These are phyloP conservation scores for Lagenidium sp. DNA, from an alignment of 352 stramenopile genomes.

Conservation along the genomic window DNA sequence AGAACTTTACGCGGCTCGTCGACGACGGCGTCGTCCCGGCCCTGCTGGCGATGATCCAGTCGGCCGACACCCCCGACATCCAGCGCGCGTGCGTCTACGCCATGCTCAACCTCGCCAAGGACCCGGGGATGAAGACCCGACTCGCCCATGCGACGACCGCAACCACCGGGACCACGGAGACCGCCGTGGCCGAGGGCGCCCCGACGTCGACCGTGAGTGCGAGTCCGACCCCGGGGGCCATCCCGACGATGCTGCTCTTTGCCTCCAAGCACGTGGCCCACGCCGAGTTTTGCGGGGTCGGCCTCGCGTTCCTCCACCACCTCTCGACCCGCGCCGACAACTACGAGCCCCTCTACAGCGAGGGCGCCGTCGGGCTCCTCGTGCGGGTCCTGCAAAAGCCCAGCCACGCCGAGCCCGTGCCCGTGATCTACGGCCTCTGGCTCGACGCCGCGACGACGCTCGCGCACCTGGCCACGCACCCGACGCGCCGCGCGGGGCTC, in stretches of 20 bases:
- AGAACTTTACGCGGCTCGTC: conserved; percentile 69
- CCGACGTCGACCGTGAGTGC: background rate
- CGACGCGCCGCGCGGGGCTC: conserved; percentile 23
- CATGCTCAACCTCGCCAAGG: conserved; percentile 65
- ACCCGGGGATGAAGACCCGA: conserved; percentile 60
- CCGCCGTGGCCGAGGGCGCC: background rate
- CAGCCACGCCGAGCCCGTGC: conserved; percentile 18
- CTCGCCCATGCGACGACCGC: conserved; percentile 23
- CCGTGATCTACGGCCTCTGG: conserved; percentile 49
- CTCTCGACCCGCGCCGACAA: conserved; percentile 59
- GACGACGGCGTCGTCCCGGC: conserved; percentile 72
- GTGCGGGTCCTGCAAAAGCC: conserved; percentile 45
- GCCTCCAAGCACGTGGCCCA: conserved; percentile 44
- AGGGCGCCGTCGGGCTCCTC: conserved; percentile 45
- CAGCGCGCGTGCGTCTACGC: conserved; percentile 70
- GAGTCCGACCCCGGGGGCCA: conserved; percentile 23
- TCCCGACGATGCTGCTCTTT: conserved; percentile 57
- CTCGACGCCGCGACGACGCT: conserved; percentile 39
- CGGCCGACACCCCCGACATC: conserved; percentile 41
- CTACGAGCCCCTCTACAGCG: conserved; percentile 50
- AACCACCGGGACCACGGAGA: conserved; percentile 5
- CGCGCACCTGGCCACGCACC: conserved; percentile 41
- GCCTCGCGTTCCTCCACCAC: conserved; percentile 62
- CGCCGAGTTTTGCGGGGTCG: conserved; percentile 54
- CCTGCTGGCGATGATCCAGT: conserved; percentile 45